Evolutionary conservation across 2,329 filamentous ascomycete genomes (phyloP), one percentile per base, ranked within the genome.

Genomic region (Fusarium dlaminii): DNA sequence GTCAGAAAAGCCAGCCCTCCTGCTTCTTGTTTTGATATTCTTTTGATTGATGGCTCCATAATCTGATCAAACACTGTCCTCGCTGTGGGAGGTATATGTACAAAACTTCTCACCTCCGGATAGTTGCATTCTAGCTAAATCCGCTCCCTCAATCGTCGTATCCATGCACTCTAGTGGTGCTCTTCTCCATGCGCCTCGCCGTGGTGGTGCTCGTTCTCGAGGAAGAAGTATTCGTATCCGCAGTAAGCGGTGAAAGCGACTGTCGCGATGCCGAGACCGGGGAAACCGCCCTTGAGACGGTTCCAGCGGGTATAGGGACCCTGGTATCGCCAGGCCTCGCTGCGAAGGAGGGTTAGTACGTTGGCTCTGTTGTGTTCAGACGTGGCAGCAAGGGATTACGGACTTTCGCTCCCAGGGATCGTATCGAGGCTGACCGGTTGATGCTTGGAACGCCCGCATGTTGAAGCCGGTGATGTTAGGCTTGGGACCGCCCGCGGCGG

Each of bases 311-410:
- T 92, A 87, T 98, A 98, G 62, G 90, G 92, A 73, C 96, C 96
- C 40, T 89, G 91, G 87, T 98, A 98, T 84, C 96, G 90, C 96
- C 96, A 99, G 81, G 93, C 90, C 87, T 99, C 96, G 81, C 96
- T 99, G 82, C 30, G 55, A 55, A 51, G 46, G 40, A 61, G 67
- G 59, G 68, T 75, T 37, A 74, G 71, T 34, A 66, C 34, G 30
- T 36, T 18, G 24, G 18, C 52, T 27, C 29, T 12, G 13, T 24
- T 48, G 12, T 8, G 24, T 45, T 24, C 40, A 54, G 42, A 36
- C 18, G 37, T 39, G 51, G 15, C 30, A 52, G 27, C 11, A 36
- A 51, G 13, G 49, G 43, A 39, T 30, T 68, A 89, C 90, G 83
- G 74, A 92, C 91, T 83, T 81, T 86, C 87, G 84, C 82, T 90